These are phyloP conservation scores for Chytriomyces confervae DNA, from an alignment of 192 early-diverging fungal species.

Conservation along the genomic window DNA sequence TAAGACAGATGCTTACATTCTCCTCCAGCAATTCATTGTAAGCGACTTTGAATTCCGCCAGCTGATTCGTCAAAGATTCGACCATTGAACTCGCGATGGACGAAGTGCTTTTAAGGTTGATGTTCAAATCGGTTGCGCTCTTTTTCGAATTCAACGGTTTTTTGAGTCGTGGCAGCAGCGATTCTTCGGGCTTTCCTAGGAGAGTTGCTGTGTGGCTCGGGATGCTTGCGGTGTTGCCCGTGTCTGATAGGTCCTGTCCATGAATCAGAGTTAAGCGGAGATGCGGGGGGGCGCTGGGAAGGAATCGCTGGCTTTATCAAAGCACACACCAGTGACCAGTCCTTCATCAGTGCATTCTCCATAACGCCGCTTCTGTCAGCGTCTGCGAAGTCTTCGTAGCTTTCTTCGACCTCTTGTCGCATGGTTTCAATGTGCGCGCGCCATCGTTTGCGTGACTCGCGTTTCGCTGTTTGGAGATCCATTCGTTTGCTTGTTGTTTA, in stretches of 20 bases:
- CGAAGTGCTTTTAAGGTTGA: background rate
- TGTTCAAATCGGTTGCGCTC: background rate
- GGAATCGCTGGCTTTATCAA: background rate
- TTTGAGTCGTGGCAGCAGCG: slow-evolving; percentile 4
- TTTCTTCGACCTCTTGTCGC: background rate
- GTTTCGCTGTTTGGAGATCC: background rate
- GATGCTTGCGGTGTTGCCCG: background rate
- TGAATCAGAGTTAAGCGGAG: too few species aligned
- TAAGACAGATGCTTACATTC: background rate
- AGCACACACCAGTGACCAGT: slow-evolving; percentile 20
- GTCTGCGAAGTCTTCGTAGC: background rate
- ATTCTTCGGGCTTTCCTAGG: background rate
- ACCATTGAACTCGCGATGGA: background rate
- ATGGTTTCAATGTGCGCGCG: background rate
- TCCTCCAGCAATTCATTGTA: background rate
- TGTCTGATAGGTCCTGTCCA: background rate
- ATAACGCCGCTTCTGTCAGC: background rate
- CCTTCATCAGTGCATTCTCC: background rate
- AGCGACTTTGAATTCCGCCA: background rate
- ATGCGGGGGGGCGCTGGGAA: too few species aligned
- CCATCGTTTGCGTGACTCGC: background rate
- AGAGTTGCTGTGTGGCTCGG: background rate
- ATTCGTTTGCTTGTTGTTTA: background rate
- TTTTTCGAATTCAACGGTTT: background rate
- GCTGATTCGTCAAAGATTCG: background rate